Evolutionary conservation across 495 filamentous ascomycete species (phyloP).

Genomic region (Hypoxylon rickii): DNA sequence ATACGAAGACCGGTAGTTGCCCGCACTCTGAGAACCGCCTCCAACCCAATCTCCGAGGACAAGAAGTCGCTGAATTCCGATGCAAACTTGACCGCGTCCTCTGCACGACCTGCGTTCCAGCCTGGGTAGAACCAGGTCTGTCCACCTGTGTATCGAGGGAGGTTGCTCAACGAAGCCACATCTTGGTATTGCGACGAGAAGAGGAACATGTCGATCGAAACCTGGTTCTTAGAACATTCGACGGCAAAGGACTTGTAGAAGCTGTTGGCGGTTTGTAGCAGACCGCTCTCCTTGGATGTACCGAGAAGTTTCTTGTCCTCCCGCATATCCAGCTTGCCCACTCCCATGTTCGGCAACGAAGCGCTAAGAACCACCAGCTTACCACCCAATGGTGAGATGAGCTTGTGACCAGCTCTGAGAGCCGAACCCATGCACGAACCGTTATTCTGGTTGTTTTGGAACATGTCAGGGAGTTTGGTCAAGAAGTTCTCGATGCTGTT

Average conservation of each 20-base stretch:
- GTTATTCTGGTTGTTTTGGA: conserved; percentile 86
- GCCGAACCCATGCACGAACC: conserved; percentile 92
- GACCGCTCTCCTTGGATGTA: conserved; percentile 83
- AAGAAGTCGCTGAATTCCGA: conserved; percentile 95
- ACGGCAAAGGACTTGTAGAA: conserved; percentile 99
- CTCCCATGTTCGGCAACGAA: conserved; percentile 86
- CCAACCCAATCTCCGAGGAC: conserved; percentile 92
- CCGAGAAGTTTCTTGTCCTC: conserved; percentile 97
- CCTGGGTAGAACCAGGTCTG: conserved; percentile 99
- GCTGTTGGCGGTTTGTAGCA: conserved; percentile 88
- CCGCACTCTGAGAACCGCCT: conserved; percentile 93
- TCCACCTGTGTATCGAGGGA: conserved; percentile 94
- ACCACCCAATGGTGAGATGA: conserved; percentile 90
- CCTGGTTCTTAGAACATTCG: conserved; percentile 97
- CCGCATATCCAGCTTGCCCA: conserved; percentile 88
- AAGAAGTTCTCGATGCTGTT: conserved; percentile 91
- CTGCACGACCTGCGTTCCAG: conserved; percentile 89
- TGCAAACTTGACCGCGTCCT: conserved; percentile 97
- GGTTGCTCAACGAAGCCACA: conserved; percentile 90
- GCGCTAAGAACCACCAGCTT: conserved; percentile 92
- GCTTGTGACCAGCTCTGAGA: conserved; percentile 88
- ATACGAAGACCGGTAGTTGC: conserved; percentile 94
- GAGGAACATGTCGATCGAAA: conserved; percentile 99
- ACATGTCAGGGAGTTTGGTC: conserved; percentile 91
- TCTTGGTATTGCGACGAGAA: conserved; percentile 98